These are phyloP conservation scores for Zygosaccharomyces pseudobailii DNA, from an alignment of 1,139 yeast species.

Conservation along the genomic window DNA sequence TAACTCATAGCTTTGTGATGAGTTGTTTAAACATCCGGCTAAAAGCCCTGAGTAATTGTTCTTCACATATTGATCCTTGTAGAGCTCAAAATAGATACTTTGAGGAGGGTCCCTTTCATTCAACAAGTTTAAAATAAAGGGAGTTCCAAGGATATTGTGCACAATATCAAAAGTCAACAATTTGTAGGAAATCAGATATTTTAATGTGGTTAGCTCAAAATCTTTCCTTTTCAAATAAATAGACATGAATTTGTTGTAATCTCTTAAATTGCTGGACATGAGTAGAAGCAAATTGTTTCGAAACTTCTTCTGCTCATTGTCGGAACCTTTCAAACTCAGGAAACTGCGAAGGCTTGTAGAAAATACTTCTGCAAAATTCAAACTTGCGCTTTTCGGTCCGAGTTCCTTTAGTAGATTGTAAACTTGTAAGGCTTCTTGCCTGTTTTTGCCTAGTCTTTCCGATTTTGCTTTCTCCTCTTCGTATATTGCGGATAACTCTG, in stretches of 20 bases:
- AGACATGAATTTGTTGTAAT: slow-evolving; percentile 32
- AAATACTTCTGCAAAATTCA: slow-evolving; percentile 29
- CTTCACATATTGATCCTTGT: slow-evolving; percentile 23
- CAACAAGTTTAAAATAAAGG: slow-evolving; percentile 18
- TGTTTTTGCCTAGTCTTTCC: slow-evolving; percentile 22
- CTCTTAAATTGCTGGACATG: slow-evolving; percentile 22
- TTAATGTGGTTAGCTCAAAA: slow-evolving; percentile 21
- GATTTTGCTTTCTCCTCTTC: slow-evolving; percentile 29
- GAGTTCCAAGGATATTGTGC: slow-evolving; percentile 23
- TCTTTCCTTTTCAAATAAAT: slow-evolving; percentile 31
- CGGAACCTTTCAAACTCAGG: slow-evolving; percentile 11
- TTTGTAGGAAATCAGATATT: slow-evolving; percentile 25
- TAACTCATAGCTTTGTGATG: slow-evolving; percentile 10
- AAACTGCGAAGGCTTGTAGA: slow-evolving; percentile 28
- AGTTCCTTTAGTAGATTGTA: slow-evolving; percentile 16
- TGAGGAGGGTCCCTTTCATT: slow-evolving; percentile 7
- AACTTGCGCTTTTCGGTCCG: slow-evolving; percentile 5
- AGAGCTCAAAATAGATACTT: slow-evolving; percentile 22
- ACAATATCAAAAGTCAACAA: slow-evolving; percentile 29
- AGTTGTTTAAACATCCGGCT: slow-evolving; percentile 11
- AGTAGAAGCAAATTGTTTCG: slow-evolving; percentile 23
- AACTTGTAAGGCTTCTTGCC: slow-evolving; percentile 12
- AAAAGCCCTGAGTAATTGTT: slow-evolving; percentile 21
- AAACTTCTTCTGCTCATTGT: slow-evolving; percentile 10
- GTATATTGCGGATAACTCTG: slow-evolving; percentile 26